Evolutionary conservation across 2,329 filamentous ascomycete species (phyloP).

Genomic region (Apiospora saccharicola): DNA sequence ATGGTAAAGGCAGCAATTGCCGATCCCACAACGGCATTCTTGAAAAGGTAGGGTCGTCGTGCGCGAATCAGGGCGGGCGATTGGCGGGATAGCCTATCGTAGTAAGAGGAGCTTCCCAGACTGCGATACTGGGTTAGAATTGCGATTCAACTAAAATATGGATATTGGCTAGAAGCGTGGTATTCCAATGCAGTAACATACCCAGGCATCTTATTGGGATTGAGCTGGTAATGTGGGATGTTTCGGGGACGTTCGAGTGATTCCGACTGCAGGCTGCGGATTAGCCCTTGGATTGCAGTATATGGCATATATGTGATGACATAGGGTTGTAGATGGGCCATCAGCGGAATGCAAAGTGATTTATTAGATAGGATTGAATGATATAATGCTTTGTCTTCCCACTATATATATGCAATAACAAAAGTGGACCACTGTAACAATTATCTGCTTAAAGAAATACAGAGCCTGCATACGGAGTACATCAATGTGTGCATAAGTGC

Average conservation of each 20-base stretch:
- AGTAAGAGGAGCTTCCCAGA: conserved; percentile 75
- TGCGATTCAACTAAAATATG: background rate
- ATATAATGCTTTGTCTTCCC: background rate
- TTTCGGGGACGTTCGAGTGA: background rate
- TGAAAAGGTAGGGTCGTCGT: conserved; percentile 88
- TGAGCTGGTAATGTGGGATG: background rate
- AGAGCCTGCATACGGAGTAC: background rate
- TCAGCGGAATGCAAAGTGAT: background rate
- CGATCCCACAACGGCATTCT: conserved; percentile 85
- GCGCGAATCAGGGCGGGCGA: conserved; percentile 90
- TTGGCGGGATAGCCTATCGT: conserved; percentile 86
- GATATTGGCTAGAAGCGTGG: background rate
- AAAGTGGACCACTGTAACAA: background rate
- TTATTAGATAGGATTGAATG: background rate
- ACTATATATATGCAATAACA: background rate
- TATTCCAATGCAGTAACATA: background rate
- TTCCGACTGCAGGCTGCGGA: background rate
- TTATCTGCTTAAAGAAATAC: background rate
- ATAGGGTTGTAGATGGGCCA: background rate
- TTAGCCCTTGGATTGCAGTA: background rate
- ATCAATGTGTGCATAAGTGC: too few relatives aligned
- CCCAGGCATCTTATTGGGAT: conserved; percentile 22
- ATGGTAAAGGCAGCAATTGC: conserved; percentile 78
- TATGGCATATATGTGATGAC: background rate
- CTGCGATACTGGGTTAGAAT: conserved; percentile 33